Evolutionary conservation across 306 rosid genomes (phyloP), one percentile per base, ranked within the genome.

Genomic region (Trifolium repens): DNA sequence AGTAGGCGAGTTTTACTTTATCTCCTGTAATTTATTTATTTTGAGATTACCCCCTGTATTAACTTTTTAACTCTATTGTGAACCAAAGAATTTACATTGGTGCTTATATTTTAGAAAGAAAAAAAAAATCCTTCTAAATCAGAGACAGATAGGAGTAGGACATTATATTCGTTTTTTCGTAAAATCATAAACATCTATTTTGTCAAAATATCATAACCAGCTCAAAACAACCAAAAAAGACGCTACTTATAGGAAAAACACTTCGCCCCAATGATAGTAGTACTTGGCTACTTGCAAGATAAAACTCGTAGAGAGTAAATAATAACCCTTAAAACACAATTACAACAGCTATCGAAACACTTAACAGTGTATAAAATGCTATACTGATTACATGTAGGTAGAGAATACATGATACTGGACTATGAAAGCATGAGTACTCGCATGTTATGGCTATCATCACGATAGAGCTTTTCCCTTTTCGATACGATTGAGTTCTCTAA

Each of bases 401-500:
- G 65, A 75, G 54, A 75, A 50, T 39, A n/a, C 54, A 58, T 26
- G 17, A 47, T 22, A 37, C 9, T 47, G 53, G 63, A 63, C 27
- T 12, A 13, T 62, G 44, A 50, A 34, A 63, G 43, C 64, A 64
- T 14, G 27, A 12, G 54, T 8, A 50, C 24, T 16, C 16, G 12
- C 26, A 16, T 27, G 26, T 42, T 2, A 39, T 55, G 49, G 61
- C 60, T 55, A 53, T 74, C 59, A 75, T 37, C 65, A 24, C 24
- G 57, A 65, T 24, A 69, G 61, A 39, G 40, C 46, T 50, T 60
- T 61, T 78, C 57, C 52, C 69, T 17, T 46, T 61, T 61, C 9
- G 13, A 71, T 61, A 70, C 39, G 64, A 60, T 22, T 35, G 78
- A 64, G 58, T 30, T 52, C 64, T 73, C 68, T 79, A 71, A 71